Percentiles rank a stretch among this genome's conserved stretches.
Conservation (phyloP, 495 filamentous ascomycete genomes). For the Glutinoglossum americanum region DNA sequence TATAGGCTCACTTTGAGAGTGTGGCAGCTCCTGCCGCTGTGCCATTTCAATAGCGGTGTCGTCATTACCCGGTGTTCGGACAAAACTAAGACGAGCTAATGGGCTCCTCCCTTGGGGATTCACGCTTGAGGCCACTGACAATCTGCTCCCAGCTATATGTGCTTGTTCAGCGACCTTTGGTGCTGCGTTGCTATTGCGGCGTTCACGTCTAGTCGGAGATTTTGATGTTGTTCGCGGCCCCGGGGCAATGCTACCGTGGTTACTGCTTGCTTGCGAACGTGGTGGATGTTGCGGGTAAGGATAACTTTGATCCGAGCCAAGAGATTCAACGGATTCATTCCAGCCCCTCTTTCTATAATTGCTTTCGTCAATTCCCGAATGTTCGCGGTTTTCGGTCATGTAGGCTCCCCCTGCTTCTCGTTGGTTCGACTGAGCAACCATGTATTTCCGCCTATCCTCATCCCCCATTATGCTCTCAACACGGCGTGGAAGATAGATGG, state of each 20-base stretch:
- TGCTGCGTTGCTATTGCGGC: background rate
- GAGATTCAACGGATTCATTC: conserved; percentile 20
- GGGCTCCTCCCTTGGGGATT: background rate
- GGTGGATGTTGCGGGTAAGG: background rate
- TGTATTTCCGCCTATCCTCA: conserved; percentile 46
- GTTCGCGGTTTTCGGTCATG: conserved; percentile 28
- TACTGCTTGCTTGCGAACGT: background rate
- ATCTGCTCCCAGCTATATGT: background rate
- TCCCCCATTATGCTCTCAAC: conserved; percentile 36
- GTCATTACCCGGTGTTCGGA: background rate
- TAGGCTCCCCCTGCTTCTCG: conserved; percentile 28
- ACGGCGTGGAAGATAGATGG: conserved; percentile 47
- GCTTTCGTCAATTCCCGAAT: conserved; percentile 20
- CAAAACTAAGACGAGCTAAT: background rate
- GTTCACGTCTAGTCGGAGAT: background rate
- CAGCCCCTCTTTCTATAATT: conserved; percentile 26
- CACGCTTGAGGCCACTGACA: background rate
- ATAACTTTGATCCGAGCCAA: conserved; percentile 6
- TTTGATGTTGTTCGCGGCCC: background rate
- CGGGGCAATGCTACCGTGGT: background rate
- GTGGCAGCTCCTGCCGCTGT: background rate
- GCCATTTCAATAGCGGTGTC: background rate
- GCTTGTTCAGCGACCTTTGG: background rate
- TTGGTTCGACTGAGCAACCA: conserved; percentile 42
- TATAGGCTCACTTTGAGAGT: background rate